Conservation (phyloP, 31 red algal genomes). For the Odonthalia washingtoniensis region DNA sequence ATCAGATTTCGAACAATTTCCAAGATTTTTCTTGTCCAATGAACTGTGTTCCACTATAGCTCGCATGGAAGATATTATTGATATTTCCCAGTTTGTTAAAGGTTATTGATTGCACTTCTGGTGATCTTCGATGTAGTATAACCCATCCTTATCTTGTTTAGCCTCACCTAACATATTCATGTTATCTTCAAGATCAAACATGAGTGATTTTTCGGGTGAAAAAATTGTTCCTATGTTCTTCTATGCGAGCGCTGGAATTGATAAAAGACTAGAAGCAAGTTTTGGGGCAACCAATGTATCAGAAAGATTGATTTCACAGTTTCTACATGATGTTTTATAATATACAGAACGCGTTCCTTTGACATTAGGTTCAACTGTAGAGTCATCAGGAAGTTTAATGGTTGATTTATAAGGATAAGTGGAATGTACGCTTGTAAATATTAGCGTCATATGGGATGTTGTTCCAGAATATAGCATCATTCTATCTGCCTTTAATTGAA, state of each 20-base stretch:
- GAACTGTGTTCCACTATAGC: too few relatives aligned
- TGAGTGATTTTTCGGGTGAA: slow-evolving; percentile 6
- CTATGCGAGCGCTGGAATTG: slow-evolving; percentile 28
- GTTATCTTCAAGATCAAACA: slow-evolving; percentile 44
- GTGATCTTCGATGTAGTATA: slow-evolving; percentile 44
- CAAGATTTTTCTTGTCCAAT: too few relatives aligned
- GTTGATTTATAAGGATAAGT: neutral
- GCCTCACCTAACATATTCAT: slow-evolving; percentile 8
- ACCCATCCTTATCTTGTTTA: neutral
- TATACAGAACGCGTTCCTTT: slow-evolving; percentile 7
- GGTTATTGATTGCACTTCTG: neutral
- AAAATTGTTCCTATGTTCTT: slow-evolving; percentile 42
- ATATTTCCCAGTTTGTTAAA: too few relatives aligned
- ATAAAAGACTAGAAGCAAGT: slow-evolving; percentile 43
- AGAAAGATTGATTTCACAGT: slow-evolving; percentile 7
- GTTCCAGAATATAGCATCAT: slow-evolving; percentile 48
- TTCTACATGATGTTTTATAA: slow-evolving; percentile 4
- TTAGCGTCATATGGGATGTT: slow-evolving; percentile 30
- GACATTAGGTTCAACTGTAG: slow-evolving; percentile 4
- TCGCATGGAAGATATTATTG: too few relatives aligned
- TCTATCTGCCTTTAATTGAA: neutral
- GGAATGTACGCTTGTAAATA: neutral
- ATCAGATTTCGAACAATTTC: too few relatives aligned
- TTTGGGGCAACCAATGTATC: slow-evolving; percentile 35
- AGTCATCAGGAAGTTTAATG: slow-evolving; percentile 37